Percentiles rank a stretch among this genome's conserved stretches.
These are phyloP conservation scores for Thraustotheca clavata DNA, from an alignment of 352 stramenopile species.

Conservation along the genomic window DNA sequence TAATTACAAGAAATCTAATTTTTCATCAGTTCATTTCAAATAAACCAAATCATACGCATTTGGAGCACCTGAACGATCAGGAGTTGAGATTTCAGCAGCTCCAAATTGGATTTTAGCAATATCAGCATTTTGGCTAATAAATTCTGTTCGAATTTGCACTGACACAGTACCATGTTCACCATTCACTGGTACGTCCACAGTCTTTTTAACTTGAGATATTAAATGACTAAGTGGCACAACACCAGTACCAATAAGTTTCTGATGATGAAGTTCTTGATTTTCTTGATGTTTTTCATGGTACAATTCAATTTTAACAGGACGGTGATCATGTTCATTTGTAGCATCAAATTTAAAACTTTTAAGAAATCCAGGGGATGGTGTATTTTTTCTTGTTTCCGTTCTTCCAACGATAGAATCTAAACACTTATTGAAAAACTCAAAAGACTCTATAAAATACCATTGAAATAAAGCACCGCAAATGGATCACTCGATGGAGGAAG, in stretches of 20 bases:
- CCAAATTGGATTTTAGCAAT: conserved; percentile 5
- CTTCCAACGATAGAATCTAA: conserved; percentile 9
- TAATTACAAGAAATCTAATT: conserved; percentile 10
- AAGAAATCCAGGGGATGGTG: conserved; percentile 4
- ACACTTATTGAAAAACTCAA: not conserved
- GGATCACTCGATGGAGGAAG: no score
- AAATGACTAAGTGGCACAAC: not conserved
- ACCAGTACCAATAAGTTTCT: conserved; percentile 5
- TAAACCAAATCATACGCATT: conserved; percentile 8
- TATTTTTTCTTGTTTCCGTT: not conserved
- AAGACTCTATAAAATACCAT: not conserved
- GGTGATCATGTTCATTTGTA: not conserved
- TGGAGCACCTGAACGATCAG: conserved; percentile 4
- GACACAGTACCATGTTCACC: not conserved
- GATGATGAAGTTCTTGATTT: not conserved
- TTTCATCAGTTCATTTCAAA: not conserved
- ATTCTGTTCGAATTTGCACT: conserved; percentile 11
- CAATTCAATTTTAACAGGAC: conserved; percentile 10
- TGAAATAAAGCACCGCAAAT: conserved; percentile 17
- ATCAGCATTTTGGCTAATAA: conserved; percentile 3
- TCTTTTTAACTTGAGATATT: not conserved
- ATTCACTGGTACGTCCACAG: not conserved
- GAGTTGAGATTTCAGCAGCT: not conserved
- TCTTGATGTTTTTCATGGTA: conserved; percentile 8
- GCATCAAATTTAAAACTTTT: conserved; percentile 19